phyloP scores from a whole-genome alignment of 352 stramenopile species.

The Phytophthora uliginosa region DNA sequence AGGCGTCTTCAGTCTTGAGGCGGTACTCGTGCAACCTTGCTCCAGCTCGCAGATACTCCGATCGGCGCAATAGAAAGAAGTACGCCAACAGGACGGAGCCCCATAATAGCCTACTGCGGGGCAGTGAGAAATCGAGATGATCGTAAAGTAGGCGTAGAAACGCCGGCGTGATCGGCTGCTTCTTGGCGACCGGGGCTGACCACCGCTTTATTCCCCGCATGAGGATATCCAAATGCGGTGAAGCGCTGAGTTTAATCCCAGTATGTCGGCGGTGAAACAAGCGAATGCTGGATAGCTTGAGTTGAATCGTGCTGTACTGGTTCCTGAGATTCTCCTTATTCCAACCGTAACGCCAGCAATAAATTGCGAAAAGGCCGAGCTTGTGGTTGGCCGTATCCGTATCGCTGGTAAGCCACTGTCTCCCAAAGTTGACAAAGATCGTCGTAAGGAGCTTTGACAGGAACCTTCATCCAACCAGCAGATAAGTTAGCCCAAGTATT shows the following conservation, averaged over 20 bases:
- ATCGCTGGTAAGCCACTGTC: neutral
- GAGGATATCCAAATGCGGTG: conserved; percentile 1
- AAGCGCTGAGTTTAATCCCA: neutral
- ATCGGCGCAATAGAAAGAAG: conserved; percentile 9
- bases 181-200: neutral
- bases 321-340: neutral
- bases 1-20: neutral
- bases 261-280: conserved; percentile 1
- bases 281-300: neutral
- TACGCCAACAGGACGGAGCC: conserved; percentile 2
- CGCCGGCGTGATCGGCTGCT: conserved; percentile 2
- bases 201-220: neutral
- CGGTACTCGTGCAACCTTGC: neutral
- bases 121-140: neutral
- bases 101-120: conserved; percentile 1
- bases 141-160: conserved; percentile 9
- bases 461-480: conserved; percentile 9
- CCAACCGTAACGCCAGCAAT: conserved; percentile 1
- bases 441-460: conserved; percentile 5
- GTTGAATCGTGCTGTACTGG: conserved; percentile 9
- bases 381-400: neutral
- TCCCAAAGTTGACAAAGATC: conserved; percentile 26
- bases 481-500: conserved; percentile 21
- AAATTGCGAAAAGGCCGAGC: conserved; percentile 4
- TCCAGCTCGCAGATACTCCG: neutral